A percentile compares a stretch with the other conserved stretches of the same genome.
These are phyloP conservation scores for Pythium insidiosum DNA, from an alignment of 352 stramenopile genomes.

Conservation along the genomic window DNA sequence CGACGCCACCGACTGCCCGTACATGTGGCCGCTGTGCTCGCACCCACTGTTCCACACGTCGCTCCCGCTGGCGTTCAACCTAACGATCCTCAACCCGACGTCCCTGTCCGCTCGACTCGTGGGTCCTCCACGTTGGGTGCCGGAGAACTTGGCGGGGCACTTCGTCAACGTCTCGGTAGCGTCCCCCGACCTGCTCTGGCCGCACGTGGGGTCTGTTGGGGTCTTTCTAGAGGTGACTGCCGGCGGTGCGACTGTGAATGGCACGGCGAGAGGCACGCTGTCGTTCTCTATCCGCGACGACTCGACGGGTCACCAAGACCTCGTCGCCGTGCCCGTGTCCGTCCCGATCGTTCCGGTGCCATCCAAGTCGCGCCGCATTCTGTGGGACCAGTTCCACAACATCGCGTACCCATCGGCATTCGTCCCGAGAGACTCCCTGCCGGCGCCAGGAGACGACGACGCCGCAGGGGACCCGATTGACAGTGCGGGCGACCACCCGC, in stretches of 20 bases:
- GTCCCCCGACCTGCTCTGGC: conserved; percentile 41
- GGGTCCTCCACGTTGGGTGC: conserved; percentile 40
- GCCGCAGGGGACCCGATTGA: conserved; percentile 60
- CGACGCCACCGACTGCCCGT: too few relatives aligned
- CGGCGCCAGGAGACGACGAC: too few relatives aligned
- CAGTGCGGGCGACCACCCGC: conserved; percentile 64
- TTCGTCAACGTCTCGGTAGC: conserved; percentile 39
- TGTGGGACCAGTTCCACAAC: conserved; percentile 88
- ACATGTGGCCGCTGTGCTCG: conserved; percentile 82
- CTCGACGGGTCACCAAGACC: conserved; percentile 19
- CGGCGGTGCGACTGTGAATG: conserved; percentile 23
- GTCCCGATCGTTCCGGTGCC: conserved; percentile 46
- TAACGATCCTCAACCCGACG: conserved; percentile 73
- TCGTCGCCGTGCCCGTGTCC: conserved; percentile 33
- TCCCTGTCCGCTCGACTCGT: conserved; percentile 40
- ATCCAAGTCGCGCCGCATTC: conserved; percentile 33
- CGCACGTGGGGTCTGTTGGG: conserved; percentile 61
- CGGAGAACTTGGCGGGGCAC: conserved; percentile 30
- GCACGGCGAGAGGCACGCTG: conserved; percentile 31
- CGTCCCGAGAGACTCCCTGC: conserved; percentile 68
- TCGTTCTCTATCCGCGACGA: conserved; percentile 37
- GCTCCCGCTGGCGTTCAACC: conserved; percentile 69
- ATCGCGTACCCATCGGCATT: conserved; percentile 83
- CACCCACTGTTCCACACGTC: conserved; percentile 72
- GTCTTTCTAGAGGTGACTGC: conserved; percentile 63